Conservation (phyloP, 2,329 filamentous ascomycete genomes). For the Pestalotiopsis sp. region DNA sequence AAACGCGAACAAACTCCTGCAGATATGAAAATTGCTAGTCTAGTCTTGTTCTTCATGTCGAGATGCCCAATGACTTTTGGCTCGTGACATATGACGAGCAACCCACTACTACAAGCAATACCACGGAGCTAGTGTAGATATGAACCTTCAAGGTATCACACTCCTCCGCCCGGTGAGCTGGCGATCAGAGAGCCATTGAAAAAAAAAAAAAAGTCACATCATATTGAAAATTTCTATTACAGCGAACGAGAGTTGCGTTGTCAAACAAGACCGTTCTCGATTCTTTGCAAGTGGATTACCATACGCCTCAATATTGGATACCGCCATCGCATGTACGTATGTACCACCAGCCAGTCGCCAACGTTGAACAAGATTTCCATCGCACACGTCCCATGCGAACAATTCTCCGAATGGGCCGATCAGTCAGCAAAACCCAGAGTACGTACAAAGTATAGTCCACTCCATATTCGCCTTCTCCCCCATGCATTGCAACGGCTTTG, state of each 20-base stretch:
- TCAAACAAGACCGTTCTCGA: neutral
- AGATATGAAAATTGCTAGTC: too few species aligned
- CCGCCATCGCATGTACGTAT: too few species aligned
- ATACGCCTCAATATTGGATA: too few species aligned
- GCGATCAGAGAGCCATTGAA: neutral
- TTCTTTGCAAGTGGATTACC: neutral
- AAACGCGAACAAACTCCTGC: too few species aligned
- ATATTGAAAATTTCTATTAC: neutral
- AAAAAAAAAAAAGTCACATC: neutral
- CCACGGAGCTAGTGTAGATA: neutral
- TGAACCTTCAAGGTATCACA: neutral
- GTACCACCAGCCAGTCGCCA: neutral
- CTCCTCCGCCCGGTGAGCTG: neutral
- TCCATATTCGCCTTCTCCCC: too few species aligned
- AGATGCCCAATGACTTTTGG: neutral
- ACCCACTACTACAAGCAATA: neutral
- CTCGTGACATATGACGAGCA: neutral
- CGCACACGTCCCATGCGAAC: neutral
- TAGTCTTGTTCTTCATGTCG: too few species aligned
- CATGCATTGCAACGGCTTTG: too few species aligned
- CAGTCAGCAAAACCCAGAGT: neutral
- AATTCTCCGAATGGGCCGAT: neutral
- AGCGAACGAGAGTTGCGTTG: neutral
- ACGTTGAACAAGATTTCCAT: neutral
- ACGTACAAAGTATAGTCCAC: neutral